Evolutionary conservation across 371 early-diverging fungal genomes (phyloP).

Genomic region (Homolaphlyctis polyrhiza): DNA sequence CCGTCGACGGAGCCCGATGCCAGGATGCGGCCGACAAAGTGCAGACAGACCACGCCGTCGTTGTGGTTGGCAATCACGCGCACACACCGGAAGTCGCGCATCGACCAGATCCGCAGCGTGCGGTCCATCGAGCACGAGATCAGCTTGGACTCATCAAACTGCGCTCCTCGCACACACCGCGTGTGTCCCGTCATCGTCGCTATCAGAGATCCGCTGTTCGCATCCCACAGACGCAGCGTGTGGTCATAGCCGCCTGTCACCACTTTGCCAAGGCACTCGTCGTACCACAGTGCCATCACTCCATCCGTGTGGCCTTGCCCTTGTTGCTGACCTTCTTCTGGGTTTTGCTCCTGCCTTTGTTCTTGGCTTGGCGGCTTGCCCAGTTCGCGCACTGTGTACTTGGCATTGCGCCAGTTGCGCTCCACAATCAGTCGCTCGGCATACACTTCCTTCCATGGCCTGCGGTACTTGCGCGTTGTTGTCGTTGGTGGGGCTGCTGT

Average conservation of each 20-base stretch:
- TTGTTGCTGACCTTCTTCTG: no score
- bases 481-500: slow-evolving; percentile 4
- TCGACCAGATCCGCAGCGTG: slow-evolving; percentile 79
- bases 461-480: background rate
- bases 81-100: slow-evolving; percentile 82
- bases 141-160: slow-evolving; percentile 73
- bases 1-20: slow-evolving; percentile 69
- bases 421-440: slow-evolving; percentile 39
- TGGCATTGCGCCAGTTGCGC: slow-evolving; percentile 35
- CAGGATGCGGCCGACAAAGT: slow-evolving; percentile 71
- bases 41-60: slow-evolving; percentile 75
- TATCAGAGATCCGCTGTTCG: slow-evolving; percentile 67
- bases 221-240: slow-evolving; percentile 75
- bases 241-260: slow-evolving; percentile 85
- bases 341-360: no score
- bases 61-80: slow-evolving; percentile 78
- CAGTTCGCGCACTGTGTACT: slow-evolving; percentile 13
- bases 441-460: slow-evolving; percentile 35
- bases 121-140: slow-evolving; percentile 86
- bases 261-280: slow-evolving; percentile 62
- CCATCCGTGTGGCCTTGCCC: slow-evolving; percentile 82
- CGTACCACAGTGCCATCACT: slow-evolving; percentile 82
- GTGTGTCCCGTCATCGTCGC: slow-evolving; percentile 79
- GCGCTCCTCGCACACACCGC: slow-evolving; percentile 76
- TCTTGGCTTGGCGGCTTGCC: no score